Conservation (phyloP, 257 asterid species). For the Solanum chilense region DNA sequence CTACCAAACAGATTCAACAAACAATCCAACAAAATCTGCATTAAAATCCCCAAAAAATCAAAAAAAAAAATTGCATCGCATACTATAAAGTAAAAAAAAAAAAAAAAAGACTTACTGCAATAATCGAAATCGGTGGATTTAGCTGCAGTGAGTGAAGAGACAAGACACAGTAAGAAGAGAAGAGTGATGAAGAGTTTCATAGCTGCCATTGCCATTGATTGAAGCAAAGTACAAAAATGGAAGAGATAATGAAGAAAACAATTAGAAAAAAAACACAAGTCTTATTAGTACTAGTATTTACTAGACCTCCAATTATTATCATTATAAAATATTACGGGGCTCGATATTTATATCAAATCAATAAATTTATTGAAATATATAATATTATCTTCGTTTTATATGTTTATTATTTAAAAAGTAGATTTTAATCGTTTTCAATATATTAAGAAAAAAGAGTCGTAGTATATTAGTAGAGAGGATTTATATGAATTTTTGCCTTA, state of each 20-base stretch:
- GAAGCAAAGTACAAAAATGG: neutral
- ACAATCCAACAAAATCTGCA: neutral
- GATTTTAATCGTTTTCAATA: no score
- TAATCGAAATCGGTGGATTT: slow-evolving; percentile 5
- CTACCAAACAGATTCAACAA: neutral
- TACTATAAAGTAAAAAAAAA: neutral
- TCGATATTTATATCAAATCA: no score
- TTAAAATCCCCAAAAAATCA: neutral
- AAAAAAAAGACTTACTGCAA: slow-evolving; percentile 18
- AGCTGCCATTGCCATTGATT: neutral
- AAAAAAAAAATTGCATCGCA: neutral
- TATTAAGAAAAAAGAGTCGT: no score
- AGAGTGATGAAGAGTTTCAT: neutral
- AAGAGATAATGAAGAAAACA: neutral
- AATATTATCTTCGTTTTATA: no score
- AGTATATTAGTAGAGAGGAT: no score
- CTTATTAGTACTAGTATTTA: no score
- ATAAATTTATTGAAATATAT: no score
- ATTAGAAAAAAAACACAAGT: no score
- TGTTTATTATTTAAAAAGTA: no score
- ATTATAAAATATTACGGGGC: rapidly evolving
- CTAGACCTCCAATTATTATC: no score
- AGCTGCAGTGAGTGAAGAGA: slow-evolving; percentile 25
- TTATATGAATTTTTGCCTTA: no score
- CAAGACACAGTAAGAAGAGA: slow-evolving; percentile 11